phyloP scores from a whole-genome alignment of 805 yeast species.

The Zygotorulaspora florentina region DNA sequence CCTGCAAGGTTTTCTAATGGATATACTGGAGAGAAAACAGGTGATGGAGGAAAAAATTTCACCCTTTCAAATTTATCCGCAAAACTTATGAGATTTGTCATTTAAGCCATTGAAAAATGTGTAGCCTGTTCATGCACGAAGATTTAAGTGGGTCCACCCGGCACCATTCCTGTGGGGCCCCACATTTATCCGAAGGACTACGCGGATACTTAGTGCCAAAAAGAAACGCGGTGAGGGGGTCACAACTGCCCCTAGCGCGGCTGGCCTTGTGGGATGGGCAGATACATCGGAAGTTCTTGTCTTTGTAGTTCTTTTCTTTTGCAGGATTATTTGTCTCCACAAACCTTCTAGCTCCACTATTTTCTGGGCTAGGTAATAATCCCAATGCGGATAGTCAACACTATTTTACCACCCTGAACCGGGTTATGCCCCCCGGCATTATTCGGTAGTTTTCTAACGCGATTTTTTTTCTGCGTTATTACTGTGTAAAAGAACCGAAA shows the following conservation, averaged over 20 bases:
- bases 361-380: background rate
- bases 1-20: background rate
- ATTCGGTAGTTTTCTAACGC: background rate
- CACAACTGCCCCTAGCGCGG: background rate
- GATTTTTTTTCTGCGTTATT: background rate
- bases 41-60: background rate
- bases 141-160: background rate
- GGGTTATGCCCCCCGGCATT: background rate
- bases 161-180: background rate
- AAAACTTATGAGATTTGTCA: too few species aligned
- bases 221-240: background rate
- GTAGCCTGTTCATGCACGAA: slow-evolving; percentile 1
- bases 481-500: too few species aligned
- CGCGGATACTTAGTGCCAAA: background rate
- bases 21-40: background rate
- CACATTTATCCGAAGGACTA: background rate
- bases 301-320: too few species aligned
- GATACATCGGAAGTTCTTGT: too few species aligned
- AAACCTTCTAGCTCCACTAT: background rate
- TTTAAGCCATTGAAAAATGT: background rate
- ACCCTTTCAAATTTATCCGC: too few species aligned
- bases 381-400: too few species aligned
- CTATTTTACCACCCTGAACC: too few species aligned
- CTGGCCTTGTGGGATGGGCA: too few species aligned
- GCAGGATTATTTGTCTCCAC: too few species aligned